These are phyloP conservation scores for Saksenaea oblongispora DNA, from an alignment of 371 early-diverging fungal species.

Conservation along the genomic window DNA sequence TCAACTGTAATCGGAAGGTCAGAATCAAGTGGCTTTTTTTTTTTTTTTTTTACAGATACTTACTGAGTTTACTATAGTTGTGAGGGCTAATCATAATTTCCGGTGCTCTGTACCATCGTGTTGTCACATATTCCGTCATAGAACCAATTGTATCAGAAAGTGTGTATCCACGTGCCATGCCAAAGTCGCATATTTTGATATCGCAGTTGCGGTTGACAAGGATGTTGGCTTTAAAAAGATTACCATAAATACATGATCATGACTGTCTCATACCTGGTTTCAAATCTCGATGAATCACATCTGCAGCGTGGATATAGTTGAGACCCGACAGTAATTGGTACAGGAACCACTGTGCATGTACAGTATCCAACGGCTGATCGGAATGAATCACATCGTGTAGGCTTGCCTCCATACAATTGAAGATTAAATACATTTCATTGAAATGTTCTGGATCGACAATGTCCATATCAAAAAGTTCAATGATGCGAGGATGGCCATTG, in stretches of 20 bases:
- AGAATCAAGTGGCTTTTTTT: background rate
- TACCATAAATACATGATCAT: background rate
- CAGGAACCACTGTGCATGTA: constrained; percentile 86
- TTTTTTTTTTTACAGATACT: constrained; percentile 8
- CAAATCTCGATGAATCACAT: constrained; percentile 81
- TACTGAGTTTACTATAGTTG: constrained; percentile 77
- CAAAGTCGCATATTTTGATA: constrained; percentile 80
- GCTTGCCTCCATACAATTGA: constrained; percentile 88
- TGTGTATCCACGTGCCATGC: constrained; percentile 70
- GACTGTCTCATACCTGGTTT: constrained; percentile 60
- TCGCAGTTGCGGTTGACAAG: constrained; percentile 85
- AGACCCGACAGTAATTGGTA: constrained; percentile 85
- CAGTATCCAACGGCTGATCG: constrained; percentile 78
- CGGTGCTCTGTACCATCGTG: constrained; percentile 94
- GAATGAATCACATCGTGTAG: constrained; percentile 87
- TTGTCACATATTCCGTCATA: constrained; percentile 84
- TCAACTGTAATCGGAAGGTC: constrained; percentile 49
- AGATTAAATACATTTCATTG: constrained; percentile 69
- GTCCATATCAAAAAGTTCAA: constrained; percentile 69
- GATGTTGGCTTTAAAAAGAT: constrained; percentile 58
- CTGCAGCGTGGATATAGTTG: constrained; percentile 87
- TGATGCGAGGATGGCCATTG: constrained; percentile 66
- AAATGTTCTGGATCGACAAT: constrained; percentile 55
- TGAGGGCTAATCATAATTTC: constrained; percentile 84
- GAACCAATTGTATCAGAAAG: constrained; percentile 58